Evolutionary conservation across 2,329 filamentous ascomycete genomes (phyloP), one percentile per base, ranked within the genome.

Genomic region (Cadophora luteo-olivacea): DNA sequence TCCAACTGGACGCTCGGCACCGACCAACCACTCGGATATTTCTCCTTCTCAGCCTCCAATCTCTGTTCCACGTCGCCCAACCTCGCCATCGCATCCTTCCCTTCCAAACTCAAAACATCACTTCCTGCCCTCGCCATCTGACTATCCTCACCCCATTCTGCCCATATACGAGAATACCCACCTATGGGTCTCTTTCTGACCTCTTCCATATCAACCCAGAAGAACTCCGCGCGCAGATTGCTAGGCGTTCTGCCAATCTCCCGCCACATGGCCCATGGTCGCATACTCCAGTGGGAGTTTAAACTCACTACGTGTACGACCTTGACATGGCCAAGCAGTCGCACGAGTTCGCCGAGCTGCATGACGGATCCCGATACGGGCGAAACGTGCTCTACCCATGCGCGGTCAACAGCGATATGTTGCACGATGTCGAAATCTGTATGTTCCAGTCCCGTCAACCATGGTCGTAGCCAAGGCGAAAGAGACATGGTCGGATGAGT

Each of bases 141-240:
- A 16, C 32, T 41, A 41, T 60, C 25, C 9, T 60, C 55, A 5
- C 55, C 55, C 55, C 55, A 60, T 1, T 60, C 55, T 11, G 8
- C 19, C 55, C 55, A 60, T 4, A 60, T 60, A 14, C 33, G 19
- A 5, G 55, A 3, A 25, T 60, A 60, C 2, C 55, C 33, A 2
- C 33, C 36, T 1, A 7, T 9, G 3, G 55, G 55, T n/a, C 55
- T 22, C 22, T 41, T 60, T 22, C 25, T 60, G 22, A 60, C 55
- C 9, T 60, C 55, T 7, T 60, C 55, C 33, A 60, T 60, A 41
- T 60, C 55, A 24, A 60, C 55, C 55, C 55, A 60, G 2, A 32
- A 24, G 33, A 60, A 60, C 6, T 60, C 55, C 14, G 55, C 33
- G 3, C 55, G 32, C 36, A 60, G 24, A 25, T 60, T 25, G 1